These are phyloP conservation scores for Penstemon davidsonii DNA, from an alignment of 257 asterid genomes.

Conservation along the genomic window DNA sequence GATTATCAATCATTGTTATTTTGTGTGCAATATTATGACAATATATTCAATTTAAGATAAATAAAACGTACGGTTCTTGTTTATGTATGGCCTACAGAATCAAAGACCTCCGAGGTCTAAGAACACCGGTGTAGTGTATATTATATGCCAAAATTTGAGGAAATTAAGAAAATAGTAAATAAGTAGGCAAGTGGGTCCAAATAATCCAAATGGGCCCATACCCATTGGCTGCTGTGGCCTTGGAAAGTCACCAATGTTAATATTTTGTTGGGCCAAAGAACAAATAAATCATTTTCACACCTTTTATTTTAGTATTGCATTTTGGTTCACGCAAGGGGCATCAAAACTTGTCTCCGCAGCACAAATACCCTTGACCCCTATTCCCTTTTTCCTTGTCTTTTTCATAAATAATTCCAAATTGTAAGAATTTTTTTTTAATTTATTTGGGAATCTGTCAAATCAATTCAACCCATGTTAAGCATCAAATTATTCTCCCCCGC, in stretches of 20 bases:
- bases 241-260: slow-evolving; percentile 31
- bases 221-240: slow-evolving; percentile 37
- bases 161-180: neutral
- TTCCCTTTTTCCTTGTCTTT: slow-evolving; percentile 4
- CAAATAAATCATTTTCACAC: slow-evolving; percentile 23
- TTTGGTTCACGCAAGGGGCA: slow-evolving; percentile 49
- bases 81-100: too few species aligned
- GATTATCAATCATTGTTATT: too few species aligned
- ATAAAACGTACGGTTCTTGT: neutral
- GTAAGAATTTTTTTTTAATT: too few species aligned
- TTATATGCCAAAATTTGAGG: neutral
- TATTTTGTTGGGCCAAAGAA: slow-evolving; percentile 32
- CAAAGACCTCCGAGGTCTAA: neutral
- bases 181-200: slow-evolving; percentile 15
- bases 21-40: too few species aligned
- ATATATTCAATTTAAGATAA: neutral
- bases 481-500: too few species aligned
- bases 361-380: slow-evolving; percentile 41
- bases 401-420: too few species aligned
- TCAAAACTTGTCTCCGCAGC: slow-evolving; percentile 45
- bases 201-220: slow-evolving; percentile 8
- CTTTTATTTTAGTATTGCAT: slow-evolving; percentile 19
- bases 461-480: too few species aligned
- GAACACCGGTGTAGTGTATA: neutral
- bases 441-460: too few species aligned